Conservation (phyloP, 1,139 yeast species). For the Meyerozyma carpophila region DNA sequence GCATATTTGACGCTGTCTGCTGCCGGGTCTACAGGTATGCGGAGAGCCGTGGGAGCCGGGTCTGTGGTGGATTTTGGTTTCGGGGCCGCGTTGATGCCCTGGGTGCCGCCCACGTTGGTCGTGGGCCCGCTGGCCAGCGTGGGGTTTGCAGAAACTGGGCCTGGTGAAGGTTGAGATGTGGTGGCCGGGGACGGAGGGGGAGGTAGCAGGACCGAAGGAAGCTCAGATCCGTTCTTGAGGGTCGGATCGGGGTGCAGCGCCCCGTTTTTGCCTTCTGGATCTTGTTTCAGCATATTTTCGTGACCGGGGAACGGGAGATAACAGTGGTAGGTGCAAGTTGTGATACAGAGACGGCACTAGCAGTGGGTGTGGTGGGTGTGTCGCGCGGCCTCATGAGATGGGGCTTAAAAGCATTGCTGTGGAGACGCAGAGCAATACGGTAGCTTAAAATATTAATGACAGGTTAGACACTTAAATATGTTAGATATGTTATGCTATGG, state of each 20-base stretch:
- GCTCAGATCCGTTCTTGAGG: not conserved
- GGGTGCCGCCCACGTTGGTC: not conserved
- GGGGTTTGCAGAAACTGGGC: not conserved
- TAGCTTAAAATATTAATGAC: too few relatives aligned
- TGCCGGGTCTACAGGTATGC: not conserved
- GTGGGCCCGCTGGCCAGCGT: not conserved
- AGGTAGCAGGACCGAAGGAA: not conserved
- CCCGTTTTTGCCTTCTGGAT: not conserved
- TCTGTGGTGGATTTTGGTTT: slow-evolving; percentile 1
- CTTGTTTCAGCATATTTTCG: not conserved
- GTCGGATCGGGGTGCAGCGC: not conserved
- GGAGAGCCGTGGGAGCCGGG: not conserved
- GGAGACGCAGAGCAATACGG: not conserved
- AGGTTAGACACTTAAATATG: too few relatives aligned
- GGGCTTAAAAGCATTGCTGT: not conserved
- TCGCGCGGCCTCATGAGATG: not conserved
- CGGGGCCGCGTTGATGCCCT: not conserved
- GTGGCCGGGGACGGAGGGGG: not conserved
- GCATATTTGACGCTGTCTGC: slow-evolving; percentile 14
- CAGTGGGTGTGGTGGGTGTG: not conserved
- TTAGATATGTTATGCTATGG: not conserved
- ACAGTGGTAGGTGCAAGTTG: not conserved
- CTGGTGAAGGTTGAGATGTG: not conserved
- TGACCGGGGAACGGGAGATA: not conserved
- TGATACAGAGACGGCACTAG: not conserved